Evolutionary conservation across 2,329 filamentous ascomycete species (phyloP).

Genomic region (Sporothrix curviconia): DNA sequence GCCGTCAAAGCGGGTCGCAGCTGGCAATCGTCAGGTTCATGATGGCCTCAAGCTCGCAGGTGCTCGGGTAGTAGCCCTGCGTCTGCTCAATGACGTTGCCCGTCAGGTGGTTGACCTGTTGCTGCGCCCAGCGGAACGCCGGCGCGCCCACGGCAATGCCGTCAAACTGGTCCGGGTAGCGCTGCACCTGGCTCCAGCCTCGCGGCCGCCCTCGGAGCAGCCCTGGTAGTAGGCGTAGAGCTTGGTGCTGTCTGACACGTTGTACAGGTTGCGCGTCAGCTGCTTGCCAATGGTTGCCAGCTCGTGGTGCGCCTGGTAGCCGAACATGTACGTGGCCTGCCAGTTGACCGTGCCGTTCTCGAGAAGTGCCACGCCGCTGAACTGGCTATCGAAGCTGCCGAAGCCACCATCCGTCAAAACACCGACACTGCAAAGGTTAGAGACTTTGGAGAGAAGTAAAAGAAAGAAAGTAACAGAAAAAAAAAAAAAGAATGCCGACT

Average conservation of each 20-base stretch:
- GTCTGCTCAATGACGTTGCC: conserved; percentile 33
- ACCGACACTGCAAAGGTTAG: conserved; percentile 22
- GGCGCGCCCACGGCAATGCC: conserved; percentile 41
- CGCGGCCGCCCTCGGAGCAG: conserved; percentile 42
- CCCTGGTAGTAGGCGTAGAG: conserved; percentile 48
- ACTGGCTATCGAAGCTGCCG: conserved; percentile 34
- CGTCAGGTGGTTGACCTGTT: conserved; percentile 39
- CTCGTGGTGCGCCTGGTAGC: conserved; percentile 45
- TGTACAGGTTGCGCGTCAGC: conserved; percentile 37
- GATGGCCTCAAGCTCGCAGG: conserved; percentile 25
- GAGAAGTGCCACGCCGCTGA: conserved; percentile 33
- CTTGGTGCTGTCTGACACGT: conserved; percentile 21
- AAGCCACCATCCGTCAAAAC: conserved; percentile 37
- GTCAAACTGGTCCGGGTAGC: conserved; percentile 37
- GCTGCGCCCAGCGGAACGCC: conserved; percentile 40
- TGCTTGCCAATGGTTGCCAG: conserved; percentile 42
- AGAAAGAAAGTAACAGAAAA: too few relatives aligned
- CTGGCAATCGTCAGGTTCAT: conserved; percentile 17
- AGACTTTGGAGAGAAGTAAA: neutral
- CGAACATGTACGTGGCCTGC: conserved; percentile 43
- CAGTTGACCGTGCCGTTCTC: conserved; percentile 48
- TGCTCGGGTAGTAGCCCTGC: conserved; percentile 32
- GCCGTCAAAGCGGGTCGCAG: conserved; percentile 22
- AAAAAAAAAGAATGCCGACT: neutral
- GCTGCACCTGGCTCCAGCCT: conserved; percentile 41